Conservation (phyloP, 2,329 filamentous ascomycete species). For the Colletotrichum sp. region DNA sequence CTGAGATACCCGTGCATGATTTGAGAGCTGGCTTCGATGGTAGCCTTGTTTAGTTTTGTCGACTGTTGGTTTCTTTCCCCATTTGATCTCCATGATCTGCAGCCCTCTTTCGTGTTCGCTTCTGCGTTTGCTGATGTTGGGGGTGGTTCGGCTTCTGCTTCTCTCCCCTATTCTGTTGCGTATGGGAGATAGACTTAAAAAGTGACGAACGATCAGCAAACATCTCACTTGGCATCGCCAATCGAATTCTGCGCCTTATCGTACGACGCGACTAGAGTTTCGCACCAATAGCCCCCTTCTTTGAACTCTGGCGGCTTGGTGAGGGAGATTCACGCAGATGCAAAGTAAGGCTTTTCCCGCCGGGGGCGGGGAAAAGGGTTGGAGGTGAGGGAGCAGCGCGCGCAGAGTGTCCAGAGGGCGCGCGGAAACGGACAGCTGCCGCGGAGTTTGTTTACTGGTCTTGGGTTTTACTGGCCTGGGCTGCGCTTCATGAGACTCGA, state of each 20-base stretch:
- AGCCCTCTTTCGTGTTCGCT: neutral
- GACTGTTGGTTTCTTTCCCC: neutral
- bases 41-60: neutral
- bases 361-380: neutral
- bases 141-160: neutral
- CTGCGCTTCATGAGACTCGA: neutral
- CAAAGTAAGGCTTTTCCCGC: neutral
- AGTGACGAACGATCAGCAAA: neutral
- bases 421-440: neutral
- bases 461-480: neutral
- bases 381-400: neutral
- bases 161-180: neutral
- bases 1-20: constrained; percentile 14
- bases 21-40: neutral
- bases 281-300: neutral
- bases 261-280: neutral
- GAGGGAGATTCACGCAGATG: neutral
- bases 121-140: neutral
- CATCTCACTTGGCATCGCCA: neutral
- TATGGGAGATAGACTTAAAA: neutral
- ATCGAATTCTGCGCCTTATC: neutral
- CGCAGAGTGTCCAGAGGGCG: neutral
- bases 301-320: neutral
- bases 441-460: neutral
- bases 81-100: neutral